These are phyloP conservation scores for Marasmius fiardii DNA, from an alignment of 1,284 basidiomycete species.

Conservation along the genomic window DNA sequence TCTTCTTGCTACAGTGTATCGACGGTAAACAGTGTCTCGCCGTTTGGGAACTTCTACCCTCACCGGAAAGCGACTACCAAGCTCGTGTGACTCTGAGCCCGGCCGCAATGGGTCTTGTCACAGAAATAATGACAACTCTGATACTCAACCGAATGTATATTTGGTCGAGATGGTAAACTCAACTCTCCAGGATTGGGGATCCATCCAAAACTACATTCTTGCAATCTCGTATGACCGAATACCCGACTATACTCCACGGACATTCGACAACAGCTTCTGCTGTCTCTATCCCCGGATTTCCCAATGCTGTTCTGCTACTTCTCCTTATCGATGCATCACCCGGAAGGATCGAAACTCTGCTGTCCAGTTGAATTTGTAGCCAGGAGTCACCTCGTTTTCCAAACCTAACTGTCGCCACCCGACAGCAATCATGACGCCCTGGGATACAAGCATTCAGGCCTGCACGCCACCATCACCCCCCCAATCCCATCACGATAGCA, in stretches of 20 bases:
- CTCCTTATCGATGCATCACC: too few species aligned
- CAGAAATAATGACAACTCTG: slow-evolving; percentile 71
- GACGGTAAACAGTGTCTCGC: slow-evolving; percentile 57
- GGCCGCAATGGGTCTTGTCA: slow-evolving; percentile 54
- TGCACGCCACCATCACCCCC: neutral
- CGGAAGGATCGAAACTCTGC: too few species aligned
- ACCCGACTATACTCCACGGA: too few species aligned
- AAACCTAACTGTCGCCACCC: neutral
- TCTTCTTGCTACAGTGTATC: slow-evolving; percentile 41
- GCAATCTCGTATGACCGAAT: too few species aligned
- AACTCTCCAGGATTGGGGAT: neutral
- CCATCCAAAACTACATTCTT: neutral
- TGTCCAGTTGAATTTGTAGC: too few species aligned
- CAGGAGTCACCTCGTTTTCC: neutral
- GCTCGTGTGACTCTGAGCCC: slow-evolving; percentile 57
- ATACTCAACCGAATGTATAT: slow-evolving; percentile 64
- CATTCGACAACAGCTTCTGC: too few species aligned
- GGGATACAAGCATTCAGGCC: neutral
- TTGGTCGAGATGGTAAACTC: slow-evolving; percentile 45
- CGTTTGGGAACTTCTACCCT: slow-evolving; percentile 55
- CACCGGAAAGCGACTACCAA: slow-evolving; percentile 49
- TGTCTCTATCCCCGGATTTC: too few species aligned
- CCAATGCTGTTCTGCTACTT: too few species aligned
- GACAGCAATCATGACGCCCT: neutral
- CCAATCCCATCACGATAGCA: neutral